Base-by-base conservation (phyloP, 73 alveolate species). In the Paramecium primaurelia region DNA sequence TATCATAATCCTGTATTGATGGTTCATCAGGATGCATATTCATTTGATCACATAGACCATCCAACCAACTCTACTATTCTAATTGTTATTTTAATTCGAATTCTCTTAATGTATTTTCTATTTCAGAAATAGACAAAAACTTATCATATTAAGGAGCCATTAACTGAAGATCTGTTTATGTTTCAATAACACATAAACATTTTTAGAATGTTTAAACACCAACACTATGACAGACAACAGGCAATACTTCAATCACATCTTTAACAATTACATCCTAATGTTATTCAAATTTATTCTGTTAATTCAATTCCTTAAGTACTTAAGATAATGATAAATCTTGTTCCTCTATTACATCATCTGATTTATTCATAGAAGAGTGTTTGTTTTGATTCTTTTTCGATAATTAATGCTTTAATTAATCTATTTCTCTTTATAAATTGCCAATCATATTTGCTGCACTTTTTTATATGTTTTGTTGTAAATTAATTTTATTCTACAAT, bases 181-280 rank as follows among this genome's bases (percentile, higher is more conserved):
- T 26, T 26, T 80, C 44, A 4, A 32, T 42, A 40, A 36, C 38
- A 12, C 32, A 18, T 8, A 80, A 20, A 44, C 34, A 22, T 25
- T 45, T 26, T 14, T 80, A 59, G 22, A 54, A 54, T 18, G 77
- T 45, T 28, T 80, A 49, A 11, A 40, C 14, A 32, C 45, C 36
- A 11, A 80, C 77, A 40, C 75, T 38, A 25, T 80, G 58, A 26
- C 75, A 40, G 26, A 80, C 58, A 3, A 47, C 30, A 10, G 91
- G 91, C 8, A 64, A 64, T 80, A 40, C 77, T 42, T 80, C 91
- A 9, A 80, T 64, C 2, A 26, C 91, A 80, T 80, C 91, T 80
- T 47, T 80, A 7, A 80, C 91, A n/a, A 80, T 64, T 20, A 80
- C 58, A 80, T 80, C 91, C 18, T 59, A 64, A 45, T 18, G 45